phyloP scores from a whole-genome alignment of 306 rosid species.

The Acacia crassicarpa region DNA sequence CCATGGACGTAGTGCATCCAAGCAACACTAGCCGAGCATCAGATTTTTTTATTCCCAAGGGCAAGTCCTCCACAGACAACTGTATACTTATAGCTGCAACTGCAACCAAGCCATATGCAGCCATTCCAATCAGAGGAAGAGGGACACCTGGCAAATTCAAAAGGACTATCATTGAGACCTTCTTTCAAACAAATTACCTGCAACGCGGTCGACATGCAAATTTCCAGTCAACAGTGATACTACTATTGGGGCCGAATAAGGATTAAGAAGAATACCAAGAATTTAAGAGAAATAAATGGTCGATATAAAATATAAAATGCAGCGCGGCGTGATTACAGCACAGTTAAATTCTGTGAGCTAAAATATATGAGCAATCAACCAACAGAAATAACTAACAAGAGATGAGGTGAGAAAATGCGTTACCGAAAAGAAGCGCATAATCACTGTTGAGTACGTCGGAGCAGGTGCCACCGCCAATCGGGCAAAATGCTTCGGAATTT shows the following conservation, averaged over 20 bases:
- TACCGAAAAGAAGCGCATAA: slow-evolving; percentile 83
- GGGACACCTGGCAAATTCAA: slow-evolving; percentile 69
- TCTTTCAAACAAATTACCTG: slow-evolving; percentile 45
- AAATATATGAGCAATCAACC: background rate
- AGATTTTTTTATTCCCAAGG: slow-evolving; percentile 57
- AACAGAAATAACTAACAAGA: background rate
- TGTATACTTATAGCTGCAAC: slow-evolving; percentile 59
- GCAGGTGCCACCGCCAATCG: slow-evolving; percentile 61
- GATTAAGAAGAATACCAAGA: background rate
- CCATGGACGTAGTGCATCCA: slow-evolving; percentile 79
- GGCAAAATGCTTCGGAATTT: slow-evolving; percentile 67
- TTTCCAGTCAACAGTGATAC: slow-evolving; percentile 11
- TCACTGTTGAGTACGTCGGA: slow-evolving; percentile 70
- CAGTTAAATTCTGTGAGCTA: background rate
- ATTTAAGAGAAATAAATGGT: background rate
- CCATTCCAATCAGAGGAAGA: slow-evolving; percentile 82
- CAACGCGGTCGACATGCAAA: slow-evolving; percentile 24
- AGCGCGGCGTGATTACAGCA: background rate
- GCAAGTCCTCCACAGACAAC: slow-evolving; percentile 48
- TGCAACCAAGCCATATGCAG: slow-evolving; percentile 67
- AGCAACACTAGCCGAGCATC: slow-evolving; percentile 58
- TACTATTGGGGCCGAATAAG: background rate
- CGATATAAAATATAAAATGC: background rate
- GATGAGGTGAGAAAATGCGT: background rate
- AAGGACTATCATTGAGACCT: slow-evolving; percentile 36